Percentiles rank a stretch among this genome's conserved stretches.
These are phyloP conservation scores for Bromus sterilis DNA, from an alignment of 176 grass and related monocot genomes.

Conservation along the genomic window DNA sequence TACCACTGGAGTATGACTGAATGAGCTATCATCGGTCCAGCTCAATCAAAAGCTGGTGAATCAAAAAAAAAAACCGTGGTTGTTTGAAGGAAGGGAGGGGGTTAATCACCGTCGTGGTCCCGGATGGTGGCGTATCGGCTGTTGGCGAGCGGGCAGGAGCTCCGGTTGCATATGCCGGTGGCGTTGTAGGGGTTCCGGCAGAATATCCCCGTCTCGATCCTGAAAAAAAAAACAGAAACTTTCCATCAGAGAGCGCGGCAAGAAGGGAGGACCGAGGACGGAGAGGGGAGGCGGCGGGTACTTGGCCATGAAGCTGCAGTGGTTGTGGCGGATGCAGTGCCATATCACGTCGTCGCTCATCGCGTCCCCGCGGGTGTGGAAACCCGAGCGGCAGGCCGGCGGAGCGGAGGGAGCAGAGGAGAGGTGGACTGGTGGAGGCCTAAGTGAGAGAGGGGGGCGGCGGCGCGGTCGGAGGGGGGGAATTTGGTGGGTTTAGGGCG, in stretches of 20 bases:
- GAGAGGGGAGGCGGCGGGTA: no score
- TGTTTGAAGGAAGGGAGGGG: background rate
- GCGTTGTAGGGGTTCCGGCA: conserved; percentile 71
- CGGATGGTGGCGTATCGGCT: conserved; percentile 73
- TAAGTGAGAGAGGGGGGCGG: background rate
- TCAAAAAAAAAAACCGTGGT: no score
- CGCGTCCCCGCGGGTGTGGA: background rate
- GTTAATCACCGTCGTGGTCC: conserved; percentile 40
- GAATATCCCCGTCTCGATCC: conserved; percentile 52
- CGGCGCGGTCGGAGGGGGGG: background rate
- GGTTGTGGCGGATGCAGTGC: conserved; percentile 60
- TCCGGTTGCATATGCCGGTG: conserved; percentile 72
- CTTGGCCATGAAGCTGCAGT: conserved; percentile 86
- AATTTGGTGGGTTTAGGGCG: background rate
- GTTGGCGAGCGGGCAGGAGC: conserved; percentile 74
- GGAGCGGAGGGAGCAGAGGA: no score
- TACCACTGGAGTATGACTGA: no score
- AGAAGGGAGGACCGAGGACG: no score
- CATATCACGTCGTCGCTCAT: conserved; percentile 81
- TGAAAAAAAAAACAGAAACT: background rate
- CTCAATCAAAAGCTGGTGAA: no score
- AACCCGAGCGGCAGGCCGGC: background rate
- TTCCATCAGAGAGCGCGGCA: background rate
- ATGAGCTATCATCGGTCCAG: background rate
- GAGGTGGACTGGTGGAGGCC: no score